Percentiles rank a stretch among this genome's conserved stretches.
Conservation (phyloP, 768 basidiomycete genomes). For the Termitomyces sp. region DNA sequence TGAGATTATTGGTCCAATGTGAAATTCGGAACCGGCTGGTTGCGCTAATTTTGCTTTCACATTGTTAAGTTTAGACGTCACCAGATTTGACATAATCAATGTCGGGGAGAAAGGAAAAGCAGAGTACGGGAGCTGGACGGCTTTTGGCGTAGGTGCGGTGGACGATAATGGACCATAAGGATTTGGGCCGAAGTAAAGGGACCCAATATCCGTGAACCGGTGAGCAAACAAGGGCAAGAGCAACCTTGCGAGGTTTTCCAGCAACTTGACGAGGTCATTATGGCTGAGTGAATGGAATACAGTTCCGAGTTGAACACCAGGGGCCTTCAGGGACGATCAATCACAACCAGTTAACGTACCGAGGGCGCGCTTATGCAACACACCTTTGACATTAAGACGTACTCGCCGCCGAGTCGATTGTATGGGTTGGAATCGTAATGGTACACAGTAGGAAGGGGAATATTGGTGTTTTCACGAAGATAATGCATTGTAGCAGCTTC, state of each 20-base stretch:
- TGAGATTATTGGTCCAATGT: constrained; percentile 79
- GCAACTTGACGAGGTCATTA: constrained; percentile 55
- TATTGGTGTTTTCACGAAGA: constrained; percentile 61
- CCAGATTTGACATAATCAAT: constrained; percentile 28
- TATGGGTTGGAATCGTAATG: constrained; percentile 81
- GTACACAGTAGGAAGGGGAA: constrained; percentile 75
- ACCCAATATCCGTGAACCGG: constrained; percentile 74
- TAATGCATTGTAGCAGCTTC: constrained; percentile 86
- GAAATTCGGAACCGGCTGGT: constrained; percentile 33
- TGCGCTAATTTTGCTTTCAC: constrained; percentile 12
- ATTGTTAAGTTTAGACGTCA: constrained; percentile 13
- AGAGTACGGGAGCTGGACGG: constrained; percentile 32
- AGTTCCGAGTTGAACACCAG: constrained; percentile 64
- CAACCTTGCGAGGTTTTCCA: constrained; percentile 65
- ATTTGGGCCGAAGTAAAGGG: constrained; percentile 58
- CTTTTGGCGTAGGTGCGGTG: constrained; percentile 41
- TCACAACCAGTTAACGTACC: constrained; percentile 1
- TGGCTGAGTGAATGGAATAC: constrained; percentile 72
- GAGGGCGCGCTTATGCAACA: constrained; percentile 16
- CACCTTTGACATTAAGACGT: constrained; percentile 85
- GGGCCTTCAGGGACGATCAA: constrained; percentile 44
- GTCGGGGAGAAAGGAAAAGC: constrained; percentile 43
- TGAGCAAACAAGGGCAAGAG: constrained; percentile 73
- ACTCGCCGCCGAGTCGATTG: constrained; percentile 82
- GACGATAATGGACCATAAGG: constrained; percentile 27